These are phyloP conservation scores for Chalciporus sphaerocephalus DNA, from an alignment of 768 basidiomycete species.

Conservation along the genomic window DNA sequence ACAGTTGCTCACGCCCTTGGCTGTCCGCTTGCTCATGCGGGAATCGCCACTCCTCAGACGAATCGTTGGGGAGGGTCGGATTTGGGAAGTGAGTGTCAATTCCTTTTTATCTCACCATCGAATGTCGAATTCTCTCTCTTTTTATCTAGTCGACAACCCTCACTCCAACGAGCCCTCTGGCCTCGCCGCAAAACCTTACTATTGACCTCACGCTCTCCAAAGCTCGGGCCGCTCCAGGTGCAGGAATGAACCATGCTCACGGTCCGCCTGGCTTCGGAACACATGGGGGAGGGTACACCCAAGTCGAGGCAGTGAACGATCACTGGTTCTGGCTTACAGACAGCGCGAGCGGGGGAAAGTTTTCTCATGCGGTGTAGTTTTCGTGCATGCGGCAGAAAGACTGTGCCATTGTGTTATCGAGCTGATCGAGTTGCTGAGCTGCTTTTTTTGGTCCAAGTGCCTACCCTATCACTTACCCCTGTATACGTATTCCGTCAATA, in stretches of 20 bases:
- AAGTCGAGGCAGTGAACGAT: slow-evolving; percentile 16
- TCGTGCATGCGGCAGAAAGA: neutral
- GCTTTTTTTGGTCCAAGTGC: neutral
- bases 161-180: slow-evolving; percentile 3
- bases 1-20: slow-evolving; percentile 39
- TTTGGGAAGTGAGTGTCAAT: slow-evolving; percentile 49
- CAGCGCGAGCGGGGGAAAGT: slow-evolving; percentile 9
- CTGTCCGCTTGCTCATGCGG: slow-evolving; percentile 42
- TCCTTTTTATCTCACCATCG: neutral
- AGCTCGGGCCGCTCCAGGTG: slow-evolving; percentile 12
- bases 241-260: slow-evolving; percentile 11
- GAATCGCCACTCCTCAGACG: slow-evolving; percentile 35
- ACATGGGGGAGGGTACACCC: slow-evolving; percentile 15
- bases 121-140: neutral
- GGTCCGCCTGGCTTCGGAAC: slow-evolving; percentile 13
- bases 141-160: slow-evolving; percentile 14
- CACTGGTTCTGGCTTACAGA: slow-evolving; percentile 24
- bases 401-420: neutral
- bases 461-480: neutral
- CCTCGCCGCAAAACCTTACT: slow-evolving; percentile 2
- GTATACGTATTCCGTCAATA: neutral
- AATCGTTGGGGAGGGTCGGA: slow-evolving; percentile 45
- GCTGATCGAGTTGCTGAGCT: neutral
- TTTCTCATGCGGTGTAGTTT: neutral
- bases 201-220: slow-evolving; percentile 15